Evolutionary conservation across 805 yeast genomes (phyloP), one percentile per base, ranked within the genome.

Genomic region (Myxozyma udenii): DNA sequence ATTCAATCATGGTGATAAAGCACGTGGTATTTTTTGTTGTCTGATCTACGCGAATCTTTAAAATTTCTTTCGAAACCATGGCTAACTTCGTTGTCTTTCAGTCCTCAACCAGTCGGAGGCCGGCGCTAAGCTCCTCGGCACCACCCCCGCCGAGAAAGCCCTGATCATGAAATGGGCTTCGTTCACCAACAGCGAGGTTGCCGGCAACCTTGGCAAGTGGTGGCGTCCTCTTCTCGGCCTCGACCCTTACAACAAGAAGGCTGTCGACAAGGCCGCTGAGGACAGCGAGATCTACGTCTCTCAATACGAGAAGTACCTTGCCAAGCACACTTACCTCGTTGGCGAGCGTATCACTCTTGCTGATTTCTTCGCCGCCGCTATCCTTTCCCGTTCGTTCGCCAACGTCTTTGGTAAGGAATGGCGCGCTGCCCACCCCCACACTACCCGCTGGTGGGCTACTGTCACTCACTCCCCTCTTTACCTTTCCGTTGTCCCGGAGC

Each of bases 161-260:
- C 70, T 71, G 63, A 74, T 88, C 64, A 68, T 89, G 62, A 81
- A 75, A 72, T 89, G 95, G 95, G 64, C 83, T 68, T 86, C 95
- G 2, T 73, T 86, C 62, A 75, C 81, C 68, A 87, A 84, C 76
- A 64, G 78, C 62, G 96, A 90, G 63, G 62, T 85, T 52, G 67
- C 84, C 60, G 64, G 73, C 42, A 63, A 70, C 51, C 62, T 76
- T 46, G 77, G 78, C 52, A 63, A 59, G 35, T 78, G 79, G 60
- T 79, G 87, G 71, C 67, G 68, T 53, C 85, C 88, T 62, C 66
- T 85, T 49, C 64, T 70, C 43, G 96, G 96, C 64, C 70, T 66
- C 47, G 68, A 59, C 48, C 90, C 95, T 60, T 87, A 80, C 83
- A 83, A 85, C 84, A 85, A 85, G 80, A 84, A 82, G 72, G 53